Evolutionary conservation across 805 yeast species (phyloP).

Genomic region (Barnettozyma pratensis): DNA sequence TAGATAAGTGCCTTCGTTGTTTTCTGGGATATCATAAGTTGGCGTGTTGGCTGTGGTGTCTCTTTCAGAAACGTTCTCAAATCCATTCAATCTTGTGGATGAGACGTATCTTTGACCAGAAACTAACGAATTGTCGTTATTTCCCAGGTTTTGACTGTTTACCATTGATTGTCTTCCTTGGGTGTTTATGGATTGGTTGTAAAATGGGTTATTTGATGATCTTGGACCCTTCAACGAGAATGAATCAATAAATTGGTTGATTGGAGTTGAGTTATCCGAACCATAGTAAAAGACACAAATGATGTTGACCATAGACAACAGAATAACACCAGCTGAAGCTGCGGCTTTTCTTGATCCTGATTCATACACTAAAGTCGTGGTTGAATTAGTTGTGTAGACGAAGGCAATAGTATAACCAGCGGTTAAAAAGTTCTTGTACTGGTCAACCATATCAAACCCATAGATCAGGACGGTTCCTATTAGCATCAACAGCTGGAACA

Average conservation of each 20-base stretch:
- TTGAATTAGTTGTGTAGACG: constrained; percentile 78
- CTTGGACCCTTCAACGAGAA: constrained; percentile 55
- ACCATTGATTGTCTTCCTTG: constrained; percentile 6
- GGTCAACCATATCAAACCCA: constrained; percentile 58
- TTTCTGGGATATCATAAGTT: constrained; percentile 14
- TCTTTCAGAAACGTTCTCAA: constrained; percentile 42
- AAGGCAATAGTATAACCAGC: constrained; percentile 58
- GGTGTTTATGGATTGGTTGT: constrained; percentile 7
- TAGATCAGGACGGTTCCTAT: constrained; percentile 46
- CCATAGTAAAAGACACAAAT: constrained; percentile 89
- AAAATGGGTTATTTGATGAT: constrained; percentile 27
- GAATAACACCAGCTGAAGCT: constrained; percentile 88
- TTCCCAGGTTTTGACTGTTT: not conserved
- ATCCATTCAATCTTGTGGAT: constrained; percentile 54
- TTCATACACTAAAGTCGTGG: constrained; percentile 73
- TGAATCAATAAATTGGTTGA: constrained; percentile 80
- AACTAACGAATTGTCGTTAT: constrained; percentile 9
- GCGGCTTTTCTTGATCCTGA: constrained; percentile 65
- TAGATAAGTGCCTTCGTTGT: constrained; percentile 15
- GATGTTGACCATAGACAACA: constrained; percentile 74
- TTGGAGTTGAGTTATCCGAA: constrained; percentile 82
- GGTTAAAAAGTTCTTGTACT: constrained; percentile 50
- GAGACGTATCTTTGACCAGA: constrained; percentile 33
- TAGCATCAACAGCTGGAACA: constrained; percentile 64
- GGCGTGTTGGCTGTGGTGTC: constrained; percentile 15